Percentiles rank a stretch among this genome's conserved stretches.
Conservation (phyloP, 2,329 filamentous ascomycete genomes). For the Coniochaeta ligniaria region DNA sequence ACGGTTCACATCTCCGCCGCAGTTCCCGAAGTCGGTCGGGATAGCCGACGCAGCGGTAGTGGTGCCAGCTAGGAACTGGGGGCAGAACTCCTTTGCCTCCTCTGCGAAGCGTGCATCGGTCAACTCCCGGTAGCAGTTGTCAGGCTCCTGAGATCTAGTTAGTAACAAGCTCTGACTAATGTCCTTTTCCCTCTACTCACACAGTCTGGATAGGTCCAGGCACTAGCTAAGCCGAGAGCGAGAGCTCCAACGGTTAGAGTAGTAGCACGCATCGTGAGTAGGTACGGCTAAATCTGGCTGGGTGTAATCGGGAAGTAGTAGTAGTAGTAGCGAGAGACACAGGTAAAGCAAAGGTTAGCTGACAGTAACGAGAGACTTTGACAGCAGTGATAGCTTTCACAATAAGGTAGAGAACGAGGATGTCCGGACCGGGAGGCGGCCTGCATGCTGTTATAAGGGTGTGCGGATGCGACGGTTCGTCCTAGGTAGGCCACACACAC, state of each 20-base stretch:
- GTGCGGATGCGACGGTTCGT: background rate
- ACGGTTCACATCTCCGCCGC: slow-evolving; percentile 8
- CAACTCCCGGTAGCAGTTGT: slow-evolving; percentile 17
- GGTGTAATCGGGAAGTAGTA: background rate
- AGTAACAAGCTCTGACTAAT: background rate
- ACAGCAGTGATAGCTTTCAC: background rate
- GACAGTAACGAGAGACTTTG: slow-evolving; percentile 1
- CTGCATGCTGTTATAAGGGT: background rate
- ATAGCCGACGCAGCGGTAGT: slow-evolving; percentile 12
- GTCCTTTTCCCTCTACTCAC: slow-evolving; percentile 6
- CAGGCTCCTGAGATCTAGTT: slow-evolving; percentile 8
- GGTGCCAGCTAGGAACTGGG: slow-evolving; percentile 14
- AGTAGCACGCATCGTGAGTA: slow-evolving; percentile 11
- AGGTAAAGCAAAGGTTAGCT: background rate
- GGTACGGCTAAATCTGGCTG: background rate
- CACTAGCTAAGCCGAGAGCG: slow-evolving; percentile 10
- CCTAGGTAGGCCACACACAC: background rate
- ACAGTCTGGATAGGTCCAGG: slow-evolving; percentile 14
- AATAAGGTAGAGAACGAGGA: background rate
- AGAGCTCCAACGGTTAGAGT: slow-evolving; percentile 13
- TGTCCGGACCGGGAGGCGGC: background rate
- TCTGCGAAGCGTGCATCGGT: slow-evolving; percentile 11
- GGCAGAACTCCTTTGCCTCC: slow-evolving; percentile 12
- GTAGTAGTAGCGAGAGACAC: background rate
- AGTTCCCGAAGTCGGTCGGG: slow-evolving; percentile 16